These are phyloP conservation scores for Boletus reticuloceps DNA, from an alignment of 768 basidiomycete species.

Conservation along the genomic window DNA sequence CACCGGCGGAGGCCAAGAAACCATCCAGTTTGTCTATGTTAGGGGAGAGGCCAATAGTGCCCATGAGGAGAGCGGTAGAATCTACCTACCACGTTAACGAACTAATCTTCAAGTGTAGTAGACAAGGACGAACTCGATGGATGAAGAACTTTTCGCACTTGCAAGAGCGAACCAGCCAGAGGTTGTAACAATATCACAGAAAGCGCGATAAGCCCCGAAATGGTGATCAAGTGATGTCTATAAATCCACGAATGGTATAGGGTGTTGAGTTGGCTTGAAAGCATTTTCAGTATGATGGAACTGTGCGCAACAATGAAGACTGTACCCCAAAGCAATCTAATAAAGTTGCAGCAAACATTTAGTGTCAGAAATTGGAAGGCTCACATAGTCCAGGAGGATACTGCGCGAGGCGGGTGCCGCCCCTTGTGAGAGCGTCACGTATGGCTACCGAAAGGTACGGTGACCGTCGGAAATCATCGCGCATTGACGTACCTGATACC, in stretches of 20 bases:
- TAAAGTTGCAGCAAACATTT: background rate
- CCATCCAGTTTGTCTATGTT: slow-evolving; percentile 44
- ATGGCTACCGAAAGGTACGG: slow-evolving; percentile 45
- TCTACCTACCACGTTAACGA: slow-evolving; percentile 24
- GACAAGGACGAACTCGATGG: slow-evolving; percentile 3
- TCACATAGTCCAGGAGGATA: slow-evolving; percentile 63
- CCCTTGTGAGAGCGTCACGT: slow-evolving; percentile 54
- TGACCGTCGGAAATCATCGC: background rate
- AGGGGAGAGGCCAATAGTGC: slow-evolving; percentile 44
- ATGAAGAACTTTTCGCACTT: slow-evolving; percentile 21
- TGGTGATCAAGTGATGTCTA: slow-evolving; percentile 52
- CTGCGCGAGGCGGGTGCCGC: slow-evolving; percentile 53
- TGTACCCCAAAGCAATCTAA: slow-evolving; percentile 46
- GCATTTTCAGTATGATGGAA: slow-evolving; percentile 1
- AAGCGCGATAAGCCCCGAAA: slow-evolving; percentile 50
- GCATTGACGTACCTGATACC: slow-evolving; percentile 50
- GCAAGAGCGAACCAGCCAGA: slow-evolving; percentile 43
- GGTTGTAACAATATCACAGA: slow-evolving; percentile 53
- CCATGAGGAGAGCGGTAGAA: slow-evolving; percentile 39
- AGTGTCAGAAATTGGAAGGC: slow-evolving; percentile 14
- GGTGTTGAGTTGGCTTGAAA: slow-evolving; percentile 38
- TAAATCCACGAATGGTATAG: slow-evolving; percentile 47
- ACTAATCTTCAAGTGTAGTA: slow-evolving; percentile 6
- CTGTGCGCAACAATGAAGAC: background rate
- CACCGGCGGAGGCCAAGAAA: slow-evolving; percentile 63